Percentiles rank a stretch among this genome's conserved stretches.
These are phyloP conservation scores for Diplosphaera chodatii DNA, from an alignment of 139 green algal genomes.

Conservation along the genomic window DNA sequence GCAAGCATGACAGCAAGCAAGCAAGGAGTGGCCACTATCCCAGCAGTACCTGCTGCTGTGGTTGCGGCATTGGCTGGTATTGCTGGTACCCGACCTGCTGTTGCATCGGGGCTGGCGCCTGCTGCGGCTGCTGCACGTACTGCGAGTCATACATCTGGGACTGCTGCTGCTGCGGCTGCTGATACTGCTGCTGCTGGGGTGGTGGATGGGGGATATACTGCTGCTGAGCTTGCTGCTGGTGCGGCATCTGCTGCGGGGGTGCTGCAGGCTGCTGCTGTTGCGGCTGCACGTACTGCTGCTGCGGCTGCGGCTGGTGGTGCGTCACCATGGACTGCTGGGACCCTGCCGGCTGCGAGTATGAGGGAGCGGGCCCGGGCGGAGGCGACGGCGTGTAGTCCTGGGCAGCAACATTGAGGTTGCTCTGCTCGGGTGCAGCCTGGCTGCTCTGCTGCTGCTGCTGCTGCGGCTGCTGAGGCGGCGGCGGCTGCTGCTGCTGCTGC, in stretches of 20 bases:
- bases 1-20: no score
- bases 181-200: not conserved
- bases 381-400: conserved; percentile 11
- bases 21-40: no score
- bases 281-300: conserved; percentile 1
- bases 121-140: not conserved
- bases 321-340: not conserved
- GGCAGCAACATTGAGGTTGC: conserved; percentile 14
- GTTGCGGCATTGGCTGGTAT: not conserved
- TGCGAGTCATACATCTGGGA: not conserved
- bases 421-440: conserved; percentile 8
- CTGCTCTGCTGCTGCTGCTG: no score
- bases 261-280: not conserved
- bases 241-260: not conserved
- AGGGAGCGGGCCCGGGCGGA: not conserved
- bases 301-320: not conserved
- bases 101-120: not conserved
- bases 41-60: not conserved
- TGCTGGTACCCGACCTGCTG: not conserved
- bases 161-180: not conserved
- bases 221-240: not conserved
- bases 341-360: not conserved
- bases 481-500: not conserved
- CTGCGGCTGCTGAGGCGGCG: not conserved
- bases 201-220: not conserved